Evolutionary conservation across 225 moss, liverwort and hornwort species (phyloP).

Genomic region (Thuidium tamariscinum): DNA sequence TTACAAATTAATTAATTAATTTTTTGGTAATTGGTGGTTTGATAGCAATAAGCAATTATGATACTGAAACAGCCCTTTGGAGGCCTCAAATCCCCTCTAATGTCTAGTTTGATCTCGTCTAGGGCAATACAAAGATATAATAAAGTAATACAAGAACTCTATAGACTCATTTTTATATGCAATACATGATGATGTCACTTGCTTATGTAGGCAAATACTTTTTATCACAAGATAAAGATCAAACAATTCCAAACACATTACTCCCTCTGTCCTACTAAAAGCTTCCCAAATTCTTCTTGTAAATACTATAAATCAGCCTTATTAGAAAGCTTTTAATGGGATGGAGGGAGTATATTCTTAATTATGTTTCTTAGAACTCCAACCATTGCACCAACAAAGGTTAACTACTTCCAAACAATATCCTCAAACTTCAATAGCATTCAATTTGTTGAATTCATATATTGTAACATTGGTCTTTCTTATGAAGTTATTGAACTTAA

Average conservation of each 20-base stretch:
- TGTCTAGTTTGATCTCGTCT: neutral
- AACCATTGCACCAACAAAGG: accelerated
- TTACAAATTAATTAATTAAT: too few relatives aligned
- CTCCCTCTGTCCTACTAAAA: too few relatives aligned
- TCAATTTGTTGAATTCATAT: neutral
- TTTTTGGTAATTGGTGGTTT: too few relatives aligned
- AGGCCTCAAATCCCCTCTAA: too few relatives aligned
- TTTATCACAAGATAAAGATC: neutral
- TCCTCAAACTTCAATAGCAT: neutral
- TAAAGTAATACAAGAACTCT: accelerated
- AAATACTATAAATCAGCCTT: too few relatives aligned
- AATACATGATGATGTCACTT: neutral
- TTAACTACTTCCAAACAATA: neutral
- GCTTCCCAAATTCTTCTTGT: too few relatives aligned
- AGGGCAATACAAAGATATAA: accelerated
- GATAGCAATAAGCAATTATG: too few relatives aligned
- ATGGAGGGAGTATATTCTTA: too few relatives aligned
- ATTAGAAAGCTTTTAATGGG: too few relatives aligned
- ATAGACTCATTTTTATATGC: neutral
- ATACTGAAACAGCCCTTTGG: too few relatives aligned
- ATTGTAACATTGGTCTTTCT: accelerated
- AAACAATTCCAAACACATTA: accelerated
- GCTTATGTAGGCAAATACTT: neutral
- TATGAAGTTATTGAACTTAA: neutral
- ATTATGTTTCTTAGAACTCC: accelerated